Evolutionary conservation across 1,139 yeast species (phyloP), one percentile per base, ranked within the genome.

Genomic region (Candida mesenterica): DNA sequence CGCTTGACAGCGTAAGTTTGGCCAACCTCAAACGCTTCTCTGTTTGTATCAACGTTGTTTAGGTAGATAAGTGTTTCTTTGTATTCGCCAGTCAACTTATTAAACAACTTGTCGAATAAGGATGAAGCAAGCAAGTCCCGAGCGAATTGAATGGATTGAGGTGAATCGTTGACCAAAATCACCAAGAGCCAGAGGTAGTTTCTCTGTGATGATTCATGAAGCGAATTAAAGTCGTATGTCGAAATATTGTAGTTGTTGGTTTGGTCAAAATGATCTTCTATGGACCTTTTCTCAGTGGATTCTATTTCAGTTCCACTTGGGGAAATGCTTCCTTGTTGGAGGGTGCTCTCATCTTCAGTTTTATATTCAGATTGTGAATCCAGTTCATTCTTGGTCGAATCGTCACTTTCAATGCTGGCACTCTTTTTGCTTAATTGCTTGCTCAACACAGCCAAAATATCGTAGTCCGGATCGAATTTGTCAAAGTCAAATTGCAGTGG

Each of bases 11-110:
- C 57, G 52, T 76, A 77, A 3, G 67, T 55, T 22, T 52, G 50
- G 2, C 77, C 81, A 13, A 78, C 67, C 45, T 74, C 78, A 49
- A 59, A 69, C 2, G 77, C 66, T 49, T 78, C 82, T 0, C 79
- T 75, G 37, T 65, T 62, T 15, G 53, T 49, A 15, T 57, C 61
- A 6, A 63, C 57, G 42, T 67, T 65, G 30, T 56, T 59, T 12
- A 70, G 58, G 44, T 64, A 76, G 2, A 79, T 63, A 10, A 61
- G 52, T 28, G 71, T 66, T n/a, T 61, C 67, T 36, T 55, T 57
- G 38, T 64, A 57, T 2, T 59, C 49, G 1, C 75, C 68, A 19
- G 62, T 53, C 20, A 55, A 48, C 24, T 61, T 62, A 32, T 61
- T 53, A 40, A 74, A 59, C 22, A 68, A 52, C 10, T 52, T 51